Base-by-base conservation (phyloP, 352 stramenopile genomes). In the Phytophthora niederhauseri region DNA sequence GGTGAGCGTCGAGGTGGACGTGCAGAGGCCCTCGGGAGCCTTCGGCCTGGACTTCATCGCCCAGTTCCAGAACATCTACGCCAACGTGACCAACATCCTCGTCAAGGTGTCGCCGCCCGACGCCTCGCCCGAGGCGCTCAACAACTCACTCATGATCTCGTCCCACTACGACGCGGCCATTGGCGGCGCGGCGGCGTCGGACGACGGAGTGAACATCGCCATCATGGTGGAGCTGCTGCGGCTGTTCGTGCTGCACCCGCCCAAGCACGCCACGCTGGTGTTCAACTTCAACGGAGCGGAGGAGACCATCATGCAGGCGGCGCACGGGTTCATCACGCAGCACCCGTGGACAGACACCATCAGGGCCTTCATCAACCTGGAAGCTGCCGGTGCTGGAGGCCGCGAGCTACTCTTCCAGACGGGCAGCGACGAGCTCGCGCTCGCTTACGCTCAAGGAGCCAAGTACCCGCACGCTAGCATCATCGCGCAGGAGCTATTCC, bases 231-330 rank as follows among this genome's bases (percentile, higher is more conserved):
- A 94, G 30, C 45, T 92, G 24, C 62, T 94, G 51, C 72, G 84
- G 26, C 55, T 81, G 14, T 80, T 79, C 43, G 68, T 84, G 17
- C 56, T 75, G 6, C n/a, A 73, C 19, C 82, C 83, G 26, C 84
- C 82, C 0, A 64, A 65, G 52, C 68, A 88, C 45, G 77, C 74
- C 22, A 83, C 84, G 12, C 58, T 94, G 3, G 73, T 94, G 15
- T 94, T 94, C 73, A 94, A 91, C 51, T 94, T 94, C 62, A 94
- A 94, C 53, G 86, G 86, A 34, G 86, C 84, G 0, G 84, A 94
- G 60, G 86, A 94, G 57, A 94, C 86, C 14, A 90, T 94, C 38
- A 82, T 92, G 67, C 86, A 94, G 57, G 86, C 84, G 0, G 82
- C 86, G 12, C 86, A 94, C 57, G 86, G 86, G 1, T 94, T 94